These are phyloP conservation scores for Schizochytrium sp. DNA, from an alignment of 108 stramenopile genomes.

Conservation along the genomic window DNA sequence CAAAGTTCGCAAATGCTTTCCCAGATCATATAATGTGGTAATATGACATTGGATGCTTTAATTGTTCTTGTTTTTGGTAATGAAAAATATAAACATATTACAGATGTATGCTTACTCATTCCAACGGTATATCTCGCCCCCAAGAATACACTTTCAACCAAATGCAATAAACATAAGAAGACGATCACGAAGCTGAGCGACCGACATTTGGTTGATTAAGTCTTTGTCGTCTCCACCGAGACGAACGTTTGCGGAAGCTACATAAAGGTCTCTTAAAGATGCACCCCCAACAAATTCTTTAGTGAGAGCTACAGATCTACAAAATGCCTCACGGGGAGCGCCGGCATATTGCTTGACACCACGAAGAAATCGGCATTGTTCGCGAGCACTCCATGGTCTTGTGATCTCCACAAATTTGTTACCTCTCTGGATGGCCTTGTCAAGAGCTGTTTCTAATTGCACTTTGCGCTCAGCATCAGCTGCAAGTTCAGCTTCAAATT, in stretches of 20 bases:
- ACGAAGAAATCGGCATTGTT: conserved; percentile 20
- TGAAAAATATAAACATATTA: too few relatives aligned
- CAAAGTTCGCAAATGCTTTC: too few relatives aligned
- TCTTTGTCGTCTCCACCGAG: conserved; percentile 16
- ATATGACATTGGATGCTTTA: too few relatives aligned
- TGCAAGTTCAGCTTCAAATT: neutral
- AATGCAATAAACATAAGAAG: conserved; percentile 45
- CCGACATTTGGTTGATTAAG: conserved; percentile 14
- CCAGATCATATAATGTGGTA: too few relatives aligned
- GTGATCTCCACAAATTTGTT: conserved; percentile 33
- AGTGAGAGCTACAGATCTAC: conserved; percentile 11
- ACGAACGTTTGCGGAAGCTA: conserved; percentile 23
- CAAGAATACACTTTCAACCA: neutral
- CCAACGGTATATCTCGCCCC: too few relatives aligned
- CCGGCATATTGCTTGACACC: conserved; percentile 39
- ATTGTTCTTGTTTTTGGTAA: too few relatives aligned
- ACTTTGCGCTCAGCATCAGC: conserved; percentile 1
- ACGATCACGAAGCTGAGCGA: conserved; percentile 17
- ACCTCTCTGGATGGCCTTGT: conserved; percentile 36
- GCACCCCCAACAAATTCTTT: conserved; percentile 9
- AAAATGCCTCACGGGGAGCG: conserved; percentile 37
- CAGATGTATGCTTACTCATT: too few relatives aligned
- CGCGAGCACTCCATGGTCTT: conserved; percentile 24
- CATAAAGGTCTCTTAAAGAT: conserved; percentile 12
- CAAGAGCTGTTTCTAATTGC: neutral